phyloP scores from a whole-genome alignment of 2,329 filamentous ascomycete species.

The Coniella vitis region DNA sequence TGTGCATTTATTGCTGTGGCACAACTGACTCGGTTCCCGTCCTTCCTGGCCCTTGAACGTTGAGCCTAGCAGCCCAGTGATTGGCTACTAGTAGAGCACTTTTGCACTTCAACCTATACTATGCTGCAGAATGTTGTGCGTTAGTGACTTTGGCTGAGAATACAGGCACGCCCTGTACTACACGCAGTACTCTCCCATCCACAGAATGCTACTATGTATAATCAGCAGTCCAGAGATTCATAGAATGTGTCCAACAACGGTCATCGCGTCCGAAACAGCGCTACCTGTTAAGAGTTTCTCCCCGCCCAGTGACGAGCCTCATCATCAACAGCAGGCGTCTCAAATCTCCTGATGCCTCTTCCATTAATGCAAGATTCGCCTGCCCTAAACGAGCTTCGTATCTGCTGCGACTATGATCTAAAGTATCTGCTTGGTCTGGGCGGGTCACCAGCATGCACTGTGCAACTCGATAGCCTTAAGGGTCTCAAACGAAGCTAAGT shows the following conservation, averaged over 20 bases:
- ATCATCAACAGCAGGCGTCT: not conserved
- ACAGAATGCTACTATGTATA: too few species aligned
- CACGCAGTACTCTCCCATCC: not conserved
- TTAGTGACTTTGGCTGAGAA: not conserved
- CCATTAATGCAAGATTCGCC: conserved; percentile 1
- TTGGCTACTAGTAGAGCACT: too few species aligned
- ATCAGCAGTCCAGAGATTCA: too few species aligned
- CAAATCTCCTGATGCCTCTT: not conserved
- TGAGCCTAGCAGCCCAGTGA: too few species aligned
- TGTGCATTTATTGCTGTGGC: not conserved
- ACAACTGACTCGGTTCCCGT: not conserved
- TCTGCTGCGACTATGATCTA: not conserved
- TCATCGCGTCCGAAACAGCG: not conserved
- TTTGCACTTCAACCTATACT: not conserved
- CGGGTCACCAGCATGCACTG: conserved; percentile 11
- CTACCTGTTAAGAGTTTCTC: not conserved
- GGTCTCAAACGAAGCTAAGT: not conserved
- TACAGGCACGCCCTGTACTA: not conserved
- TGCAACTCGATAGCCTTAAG: conserved; percentile 2
- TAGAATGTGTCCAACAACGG: too few species aligned
- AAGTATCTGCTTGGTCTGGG: not conserved
- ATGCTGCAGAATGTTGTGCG: not conserved
- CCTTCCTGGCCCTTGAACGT: too few species aligned
- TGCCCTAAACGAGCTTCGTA: conserved; percentile 12
- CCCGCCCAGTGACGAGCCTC: not conserved